Conservation (phyloP, 2,329 filamentous ascomycete species). For the Arthrobotrys entomopaga region DNA sequence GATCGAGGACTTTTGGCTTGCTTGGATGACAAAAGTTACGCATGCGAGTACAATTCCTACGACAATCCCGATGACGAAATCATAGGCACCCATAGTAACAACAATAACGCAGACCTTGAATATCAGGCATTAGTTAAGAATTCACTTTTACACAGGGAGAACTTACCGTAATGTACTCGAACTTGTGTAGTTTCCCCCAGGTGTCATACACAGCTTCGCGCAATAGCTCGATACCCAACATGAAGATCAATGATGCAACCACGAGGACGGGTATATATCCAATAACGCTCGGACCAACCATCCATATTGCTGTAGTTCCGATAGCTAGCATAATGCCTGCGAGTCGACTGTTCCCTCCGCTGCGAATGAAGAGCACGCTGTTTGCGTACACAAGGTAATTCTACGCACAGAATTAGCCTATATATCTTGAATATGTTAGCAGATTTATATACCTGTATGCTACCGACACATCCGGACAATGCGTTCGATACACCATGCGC, state of each 20-base stretch:
- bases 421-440: background rate
- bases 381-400: slow-evolving; percentile 99
- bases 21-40: slow-evolving; percentile 88
- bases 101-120: slow-evolving; percentile 37
- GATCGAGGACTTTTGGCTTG: slow-evolving; percentile 87
- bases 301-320: slow-evolving; percentile 82
- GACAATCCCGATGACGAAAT: slow-evolving; percentile 94
- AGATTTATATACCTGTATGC: slow-evolving; percentile 71
- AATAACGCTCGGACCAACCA: slow-evolving; percentile 86
- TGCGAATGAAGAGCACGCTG: slow-evolving; percentile 94
- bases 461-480: slow-evolving; percentile 83
- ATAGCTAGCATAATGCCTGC: slow-evolving; percentile 85
- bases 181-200: slow-evolving; percentile 82
- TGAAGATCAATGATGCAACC: slow-evolving; percentile 92
- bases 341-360: slow-evolving; percentile 84
- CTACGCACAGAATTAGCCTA: slow-evolving; percentile 64
- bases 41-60: slow-evolving; percentile 92
- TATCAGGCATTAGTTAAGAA: slow-evolving; percentile 5
- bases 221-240: slow-evolving; percentile 90
- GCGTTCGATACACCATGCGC: slow-evolving; percentile 94
- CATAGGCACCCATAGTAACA: slow-evolving; percentile 70
- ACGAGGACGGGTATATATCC: slow-evolving; percentile 97
- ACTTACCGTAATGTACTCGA: slow-evolving; percentile 86
- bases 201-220: slow-evolving; percentile 89
- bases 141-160: background rate